Base-by-base conservation (phyloP, 352 stramenopile species). In the Pythium monospermum region DNA sequence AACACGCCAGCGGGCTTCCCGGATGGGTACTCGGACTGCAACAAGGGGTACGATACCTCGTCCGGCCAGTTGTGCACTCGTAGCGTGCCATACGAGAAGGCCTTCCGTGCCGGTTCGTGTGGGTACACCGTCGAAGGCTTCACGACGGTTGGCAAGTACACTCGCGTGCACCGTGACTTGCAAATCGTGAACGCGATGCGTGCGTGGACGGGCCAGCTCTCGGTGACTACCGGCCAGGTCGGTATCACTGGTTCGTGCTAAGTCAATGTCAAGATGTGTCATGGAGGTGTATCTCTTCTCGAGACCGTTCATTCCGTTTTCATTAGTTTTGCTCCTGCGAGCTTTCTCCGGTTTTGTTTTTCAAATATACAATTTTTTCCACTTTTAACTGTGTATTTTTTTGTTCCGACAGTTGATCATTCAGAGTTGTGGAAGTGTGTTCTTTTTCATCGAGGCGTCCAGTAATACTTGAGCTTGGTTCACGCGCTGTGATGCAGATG, bases 161-260 rank as follows among this genome's bases (percentile, higher is more conserved):
- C 45, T 11, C 77, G 77, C 15, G 73, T 84, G 38, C 77, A 88
- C 54, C 73, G 77, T 25, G 78, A 89, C 49, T 37, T 84, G 31
- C 42, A 57, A 4, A 83, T 89, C 42, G 72, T 89, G 36, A 83
- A 83, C 26, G 69, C 73, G 1, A 87, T 87, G 76, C 50, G 50
- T n/a, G 30, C 39, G 19, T 57, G 50, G 50, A 13, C 39, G 12
- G 66, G 67, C 7, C 59, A 80, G 5, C 53, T 47, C 22, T 57
- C 66, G 8, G 66, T 76, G 15, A 59, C 67, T 25, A 48, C 63
- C 15, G 42, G 61, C 1, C 56, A 73, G 35, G 37, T 85, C 4
- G 69, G 65, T 10, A 80, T 85, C 61, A 73, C 60, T 10, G 48
- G 32, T 18, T 37, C 40, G 33, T 63, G 55, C 40, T 57, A 40